Base-by-base conservation (phyloP, 495 filamentous ascomycete species). In the Penicillium malachiteum region DNA sequence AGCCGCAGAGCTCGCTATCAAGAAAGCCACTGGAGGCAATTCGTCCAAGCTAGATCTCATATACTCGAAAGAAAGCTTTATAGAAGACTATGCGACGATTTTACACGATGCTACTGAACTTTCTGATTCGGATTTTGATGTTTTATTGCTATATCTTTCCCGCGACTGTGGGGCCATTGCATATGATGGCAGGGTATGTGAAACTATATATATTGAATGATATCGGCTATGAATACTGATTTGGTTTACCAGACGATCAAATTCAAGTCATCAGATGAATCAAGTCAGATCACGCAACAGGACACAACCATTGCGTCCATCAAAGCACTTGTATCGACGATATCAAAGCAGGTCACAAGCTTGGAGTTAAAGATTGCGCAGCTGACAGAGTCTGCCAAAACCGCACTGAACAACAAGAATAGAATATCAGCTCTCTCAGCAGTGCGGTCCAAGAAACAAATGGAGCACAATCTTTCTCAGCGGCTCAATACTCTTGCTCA, bases 301-400 rank as follows among this genome's bases (percentile, higher is more conserved):
- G 95, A 98, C 71, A 79, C 75, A 7, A 87, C 90, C 0, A 88
- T 97, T 52, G 90, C 91, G 2, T 86, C 84, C 32, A 80, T 96
- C 33, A 90, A 87, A 61, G 78, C 83, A 5, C 74, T 92, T 14
- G 82, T 87, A 32, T 71, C 74, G 33, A 82, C 84, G 18, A 69
- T 91, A 16, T 78, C 79, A 33, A 76, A 76, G 43, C 87, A 92
- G 62, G 76, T 92, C 17, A 78, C 82, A 6, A 73, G 77, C 33
- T 75, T 97, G 7, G 74, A 78, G 16, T 55, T 67, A 1, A 81
- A 84, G 10, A 75, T 88, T 49, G 64, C 63, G 0, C 71, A 70
- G 14, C 68, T 81, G 11, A 81, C 76, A 31, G 41, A 58, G n/a
- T 76, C 69, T 13, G 91, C 91, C 0, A 85, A 86, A 37, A 74